These are phyloP conservation scores for Testicularia cyperi DNA, from an alignment of 1,284 basidiomycete genomes.

Conservation along the genomic window DNA sequence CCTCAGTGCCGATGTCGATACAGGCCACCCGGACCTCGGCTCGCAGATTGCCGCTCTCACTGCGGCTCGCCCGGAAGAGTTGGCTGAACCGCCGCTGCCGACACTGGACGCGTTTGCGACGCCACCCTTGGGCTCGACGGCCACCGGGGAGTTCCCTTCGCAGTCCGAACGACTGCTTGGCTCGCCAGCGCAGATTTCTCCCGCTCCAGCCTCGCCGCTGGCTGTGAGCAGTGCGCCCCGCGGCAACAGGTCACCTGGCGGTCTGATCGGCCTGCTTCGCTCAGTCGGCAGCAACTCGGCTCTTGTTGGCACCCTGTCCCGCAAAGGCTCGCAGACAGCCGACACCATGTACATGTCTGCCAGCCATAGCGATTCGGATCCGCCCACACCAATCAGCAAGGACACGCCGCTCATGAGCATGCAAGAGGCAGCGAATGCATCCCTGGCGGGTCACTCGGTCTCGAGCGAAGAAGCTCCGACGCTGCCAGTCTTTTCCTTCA, in stretches of 20 bases:
- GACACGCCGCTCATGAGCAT: slow-evolving; percentile 16
- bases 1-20: no score
- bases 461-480: slow-evolving; percentile 7
- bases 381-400: slow-evolving; percentile 39
- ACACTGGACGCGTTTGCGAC: slow-evolving; percentile 16
- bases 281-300: slow-evolving; percentile 24
- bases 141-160: slow-evolving; percentile 4
- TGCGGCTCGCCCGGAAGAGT: slow-evolving; percentile 14
- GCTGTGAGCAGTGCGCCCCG: slow-evolving; percentile 1
- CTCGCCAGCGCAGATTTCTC: slow-evolving; percentile 33
- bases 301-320: slow-evolving; percentile 1
- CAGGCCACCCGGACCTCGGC: no score
- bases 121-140: slow-evolving; percentile 23
- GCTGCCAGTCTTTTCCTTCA: slow-evolving; percentile 34
- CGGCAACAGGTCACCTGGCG: slow-evolving; percentile 7
- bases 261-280: slow-evolving; percentile 22
- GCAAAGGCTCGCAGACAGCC: slow-evolving; percentile 20
- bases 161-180: slow-evolving; percentile 15
- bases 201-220: slow-evolving; percentile 1
- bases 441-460: neutral
- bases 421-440: neutral
- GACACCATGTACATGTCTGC: slow-evolving; percentile 22
- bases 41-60: slow-evolving; percentile 22
- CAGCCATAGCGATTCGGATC: slow-evolving; percentile 5
- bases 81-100: slow-evolving; percentile 5